Conservation (phyloP, 208 protist species). For the Borovskyia barvae region DNA sequence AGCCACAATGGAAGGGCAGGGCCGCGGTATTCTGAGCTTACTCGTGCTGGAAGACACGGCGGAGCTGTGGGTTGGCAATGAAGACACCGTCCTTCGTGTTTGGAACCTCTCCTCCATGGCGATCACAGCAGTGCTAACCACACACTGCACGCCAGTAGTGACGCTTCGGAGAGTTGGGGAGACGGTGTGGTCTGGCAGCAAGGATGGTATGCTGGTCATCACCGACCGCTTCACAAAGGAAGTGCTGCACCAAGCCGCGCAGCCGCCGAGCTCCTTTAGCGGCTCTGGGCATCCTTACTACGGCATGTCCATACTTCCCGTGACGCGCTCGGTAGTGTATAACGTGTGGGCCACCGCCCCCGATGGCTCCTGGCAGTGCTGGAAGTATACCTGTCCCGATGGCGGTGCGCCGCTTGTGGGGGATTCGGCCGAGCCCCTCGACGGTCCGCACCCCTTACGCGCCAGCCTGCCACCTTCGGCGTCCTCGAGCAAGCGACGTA, state of each 20-base stretch:
- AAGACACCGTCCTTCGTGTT: slow-evolving; percentile 55
- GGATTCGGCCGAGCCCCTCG: slow-evolving; percentile 2
- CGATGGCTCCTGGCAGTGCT: slow-evolving; percentile 53
- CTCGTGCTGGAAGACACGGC: slow-evolving; percentile 34
- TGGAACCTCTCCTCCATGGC: slow-evolving; percentile 46
- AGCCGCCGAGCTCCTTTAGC: slow-evolving; percentile 26
- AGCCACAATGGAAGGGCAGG: slow-evolving; percentile 39
- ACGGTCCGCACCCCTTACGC: slow-evolving; percentile 12
- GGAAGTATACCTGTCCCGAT: slow-evolving; percentile 32
- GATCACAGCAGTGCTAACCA: slow-evolving; percentile 34
- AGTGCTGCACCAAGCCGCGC: slow-evolving; percentile 28
- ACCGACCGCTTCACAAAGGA: slow-evolving; percentile 45
- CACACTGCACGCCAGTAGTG: slow-evolving; percentile 50
- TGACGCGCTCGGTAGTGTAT: slow-evolving; percentile 35
- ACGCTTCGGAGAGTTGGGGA: slow-evolving; percentile 46
- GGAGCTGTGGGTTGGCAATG: slow-evolving; percentile 66
- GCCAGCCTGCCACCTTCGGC: slow-evolving; percentile 21
- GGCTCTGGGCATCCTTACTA: slow-evolving; percentile 7
- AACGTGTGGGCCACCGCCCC: slow-evolving; percentile 41
- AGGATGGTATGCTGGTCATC: slow-evolving; percentile 60
- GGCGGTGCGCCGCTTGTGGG: slow-evolving; percentile 1
- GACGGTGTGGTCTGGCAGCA: slow-evolving; percentile 70
- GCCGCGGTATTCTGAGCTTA: slow-evolving; percentile 31
- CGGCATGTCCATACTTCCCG: slow-evolving; percentile 34
- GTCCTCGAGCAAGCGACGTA: slow-evolving; percentile 2